Conservation (phyloP, 495 filamentous ascomycete species). For the Penicillium dipodomyicola region DNA sequence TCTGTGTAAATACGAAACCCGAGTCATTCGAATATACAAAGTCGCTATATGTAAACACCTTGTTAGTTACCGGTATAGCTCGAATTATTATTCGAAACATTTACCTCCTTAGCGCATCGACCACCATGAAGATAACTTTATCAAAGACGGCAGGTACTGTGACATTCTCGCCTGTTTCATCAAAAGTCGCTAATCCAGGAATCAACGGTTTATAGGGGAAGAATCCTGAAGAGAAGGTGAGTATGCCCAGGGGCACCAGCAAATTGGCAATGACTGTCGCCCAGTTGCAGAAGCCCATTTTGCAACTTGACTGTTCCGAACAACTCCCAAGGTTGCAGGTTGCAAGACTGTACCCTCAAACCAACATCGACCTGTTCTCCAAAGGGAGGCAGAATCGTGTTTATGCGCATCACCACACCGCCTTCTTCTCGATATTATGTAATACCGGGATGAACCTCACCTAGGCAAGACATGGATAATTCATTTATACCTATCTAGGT, state of each 20-base stretch:
- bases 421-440: conserved; percentile 1
- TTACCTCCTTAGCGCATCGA: conserved; percentile 91
- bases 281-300: conserved; percentile 29
- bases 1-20: conserved; percentile 87
- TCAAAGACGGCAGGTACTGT: conserved; percentile 65
- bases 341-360: background rate
- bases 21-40: conserved; percentile 85
- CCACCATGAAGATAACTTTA: conserved; percentile 93
- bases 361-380: conserved; percentile 1
- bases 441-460: background rate
- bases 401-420: conserved; percentile 10
- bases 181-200: conserved; percentile 71
- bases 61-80: conserved; percentile 13
- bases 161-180: conserved; percentile 40
- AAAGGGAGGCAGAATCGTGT: conserved; percentile 16
- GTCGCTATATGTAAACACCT: conserved; percentile 63
- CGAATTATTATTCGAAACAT: background rate
- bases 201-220: conserved; percentile 97
- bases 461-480: no score
- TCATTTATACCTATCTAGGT: no score
- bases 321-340: background rate
- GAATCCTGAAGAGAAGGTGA: conserved; percentile 87
- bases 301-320: conserved; percentile 7
- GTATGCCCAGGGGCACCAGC: conserved; percentile 71
- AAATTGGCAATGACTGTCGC: conserved; percentile 58